Conservation (phyloP, 495 filamentous ascomycete genomes). For the Apodospora peruviana region DNA sequence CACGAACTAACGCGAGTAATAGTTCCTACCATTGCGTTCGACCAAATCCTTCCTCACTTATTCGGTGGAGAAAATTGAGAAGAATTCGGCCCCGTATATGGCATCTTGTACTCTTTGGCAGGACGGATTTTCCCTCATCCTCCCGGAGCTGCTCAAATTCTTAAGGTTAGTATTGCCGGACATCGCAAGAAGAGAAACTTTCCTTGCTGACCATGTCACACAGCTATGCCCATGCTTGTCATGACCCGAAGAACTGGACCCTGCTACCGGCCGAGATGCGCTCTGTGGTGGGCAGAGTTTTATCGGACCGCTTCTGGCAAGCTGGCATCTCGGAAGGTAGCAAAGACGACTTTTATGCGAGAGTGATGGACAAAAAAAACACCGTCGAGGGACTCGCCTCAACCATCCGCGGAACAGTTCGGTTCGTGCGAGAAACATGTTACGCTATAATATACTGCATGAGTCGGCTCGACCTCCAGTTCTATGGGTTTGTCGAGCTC, state of each 20-base stretch:
- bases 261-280: conserved; percentile 73
- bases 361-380: conserved; percentile 77
- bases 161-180: conserved; percentile 52
- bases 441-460: conserved; percentile 94
- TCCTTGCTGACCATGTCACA: conserved; percentile 8
- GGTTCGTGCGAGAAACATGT: conserved; percentile 84
- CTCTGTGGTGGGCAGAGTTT: conserved; percentile 68
- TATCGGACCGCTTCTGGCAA: conserved; percentile 98
- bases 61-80: conserved; percentile 82
- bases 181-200: neutral
- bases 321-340: conserved; percentile 92
- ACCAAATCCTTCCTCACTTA: conserved; percentile 87
- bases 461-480: conserved; percentile 77
- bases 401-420: conserved; percentile 78
- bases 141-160: conserved; percentile 82
- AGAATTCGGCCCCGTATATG: conserved; percentile 57
- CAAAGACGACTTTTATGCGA: conserved; percentile 92
- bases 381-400: conserved; percentile 94
- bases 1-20: neutral
- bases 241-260: conserved; percentile 80
- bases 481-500: conserved; percentile 83
- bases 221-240: conserved; percentile 88
- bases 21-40: conserved; percentile 71
- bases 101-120: conserved; percentile 76
- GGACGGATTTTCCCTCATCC: conserved; percentile 71